A percentile compares a stretch with the other conserved stretches of the same genome.
phyloP scores from a whole-genome alignment of 2,329 filamentous ascomycete genomes.

The Didymella sp. region DNA sequence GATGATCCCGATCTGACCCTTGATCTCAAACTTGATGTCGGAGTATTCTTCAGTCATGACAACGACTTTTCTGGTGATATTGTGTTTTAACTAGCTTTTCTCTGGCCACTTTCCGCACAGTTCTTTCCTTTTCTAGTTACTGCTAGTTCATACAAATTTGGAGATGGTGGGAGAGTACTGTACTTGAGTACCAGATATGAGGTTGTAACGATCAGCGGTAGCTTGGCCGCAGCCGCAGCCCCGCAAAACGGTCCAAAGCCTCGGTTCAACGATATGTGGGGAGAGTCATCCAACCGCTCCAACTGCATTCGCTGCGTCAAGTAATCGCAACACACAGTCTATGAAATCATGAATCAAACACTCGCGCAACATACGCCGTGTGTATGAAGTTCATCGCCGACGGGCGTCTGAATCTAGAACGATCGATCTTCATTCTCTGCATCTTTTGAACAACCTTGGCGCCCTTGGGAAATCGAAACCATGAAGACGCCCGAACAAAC shows the following conservation, averaged over 20 bases:
- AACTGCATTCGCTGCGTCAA: constrained; percentile 1
- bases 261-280: constrained; percentile 15
- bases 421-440: no score
- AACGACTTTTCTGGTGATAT: background rate
- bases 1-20: constrained; percentile 55
- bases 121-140: background rate
- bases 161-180: background rate
- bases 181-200: constrained; percentile 2
- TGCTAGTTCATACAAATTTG: background rate
- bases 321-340: constrained; percentile 6
- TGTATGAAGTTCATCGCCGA: no score
- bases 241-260: constrained; percentile 19
- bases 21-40: constrained; percentile 55
- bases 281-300: constrained; percentile 4
- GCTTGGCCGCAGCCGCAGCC: constrained; percentile 16
- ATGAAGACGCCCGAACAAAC: no score
- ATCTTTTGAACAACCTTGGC: no score
- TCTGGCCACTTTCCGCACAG: background rate
- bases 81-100: background rate
- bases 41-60: constrained; percentile 46
- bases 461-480: no score
- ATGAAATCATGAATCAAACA: no score
- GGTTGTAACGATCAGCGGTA: constrained; percentile 6
- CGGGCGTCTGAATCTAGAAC: no score
- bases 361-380: no score